A percentile compares a stretch with the other conserved stretches of the same genome.
Conservation (phyloP, 768 basidiomycete genomes). For the Lepiota subincarnata region DNA sequence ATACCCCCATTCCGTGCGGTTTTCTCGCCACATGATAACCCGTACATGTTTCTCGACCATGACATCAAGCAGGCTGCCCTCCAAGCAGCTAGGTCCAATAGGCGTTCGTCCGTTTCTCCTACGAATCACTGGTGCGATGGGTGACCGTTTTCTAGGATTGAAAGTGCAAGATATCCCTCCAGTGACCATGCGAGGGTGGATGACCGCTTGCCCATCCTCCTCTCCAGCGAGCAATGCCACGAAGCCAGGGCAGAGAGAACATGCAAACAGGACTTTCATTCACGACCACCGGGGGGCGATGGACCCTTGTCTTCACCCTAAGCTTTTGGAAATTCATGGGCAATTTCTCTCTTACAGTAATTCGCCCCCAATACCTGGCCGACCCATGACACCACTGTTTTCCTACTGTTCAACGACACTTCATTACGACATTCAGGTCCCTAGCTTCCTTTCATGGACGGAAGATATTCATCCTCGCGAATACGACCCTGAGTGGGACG, state of each 20-base stretch:
- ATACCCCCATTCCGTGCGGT: conserved; percentile 38
- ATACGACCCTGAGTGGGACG: conserved; percentile 57
- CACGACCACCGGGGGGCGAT: conserved; percentile 38
- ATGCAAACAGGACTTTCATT: conserved; percentile 33
- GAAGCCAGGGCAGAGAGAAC: not conserved
- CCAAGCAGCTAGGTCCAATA: conserved; percentile 26
- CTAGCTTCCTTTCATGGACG: conserved; percentile 36
- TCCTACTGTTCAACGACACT: conserved; percentile 38
- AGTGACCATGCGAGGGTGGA: conserved; percentile 31
- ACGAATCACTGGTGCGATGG: not conserved
- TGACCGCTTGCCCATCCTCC: conserved; percentile 33
- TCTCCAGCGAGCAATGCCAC: conserved; percentile 11
- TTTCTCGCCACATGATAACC: conserved; percentile 37
- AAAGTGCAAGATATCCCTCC: conserved; percentile 27
- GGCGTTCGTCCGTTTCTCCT: conserved; percentile 20
- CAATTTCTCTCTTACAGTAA: conserved; percentile 37
- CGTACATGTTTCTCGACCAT: conserved; percentile 30
- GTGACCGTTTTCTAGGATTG: conserved; percentile 21
- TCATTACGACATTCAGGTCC: conserved; percentile 44
- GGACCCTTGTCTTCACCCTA: conserved; percentile 39
- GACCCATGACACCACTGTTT: conserved; percentile 37
- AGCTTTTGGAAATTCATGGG: conserved; percentile 35
- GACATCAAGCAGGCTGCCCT: conserved; percentile 26
- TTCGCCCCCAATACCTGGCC: conserved; percentile 31
- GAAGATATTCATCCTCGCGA: conserved; percentile 26